Base-by-base conservation (phyloP, 2,329 filamentous ascomycete genomes). In the Pezicula rhizophila region DNA sequence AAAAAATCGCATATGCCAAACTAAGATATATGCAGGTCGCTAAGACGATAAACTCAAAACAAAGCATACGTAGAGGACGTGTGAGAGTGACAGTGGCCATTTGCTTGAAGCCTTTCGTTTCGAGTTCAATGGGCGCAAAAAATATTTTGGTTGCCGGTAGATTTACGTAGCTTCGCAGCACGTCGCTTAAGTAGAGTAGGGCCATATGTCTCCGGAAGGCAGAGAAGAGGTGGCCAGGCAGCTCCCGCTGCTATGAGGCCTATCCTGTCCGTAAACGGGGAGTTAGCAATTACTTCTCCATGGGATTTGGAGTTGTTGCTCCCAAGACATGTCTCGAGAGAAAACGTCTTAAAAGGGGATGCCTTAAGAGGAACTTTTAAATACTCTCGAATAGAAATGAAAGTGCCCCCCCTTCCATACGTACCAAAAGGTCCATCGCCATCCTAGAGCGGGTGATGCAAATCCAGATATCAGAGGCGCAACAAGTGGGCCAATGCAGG, bases 71-170 rank as follows among this genome's bases (percentile, higher is more conserved):
- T 8, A 78, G 60, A 4, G 82, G 82, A 59, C 79, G 77, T 61
- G 82, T 75, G 17, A 87, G 68, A 0, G 80, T 77, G 34, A 83
- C 76, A 23, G 74, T 56, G n/a, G 75, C 66, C 44, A 82, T 66
- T 20, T 72, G 68, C 8, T 67, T 67, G 6, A 74, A 64, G 28
- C 69, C 75, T 33, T 68, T 70, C 63, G 80, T 76, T 58, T 83
- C 76, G 48, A 87, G 79, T 61, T 87, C 84, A 46, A 76, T 77
- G 54, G 84, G 78, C 0, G 79, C 77, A 62, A 77, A 77, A 76
- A 65, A 85, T 77, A 31, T 68, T 64, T 2, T 63, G 51, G 54
- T 77, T 74, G 14, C 78, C 78, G 0, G 79, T 83, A 39, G 76
- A 64, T 58, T 74, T 77, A 45, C 84, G 76, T 4, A 87, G 70